A percentile compares a stretch with the other conserved stretches of the same genome.
Conservation (phyloP, 2,329 filamentous ascomycete species). For the Colletotrichum karsti region DNA sequence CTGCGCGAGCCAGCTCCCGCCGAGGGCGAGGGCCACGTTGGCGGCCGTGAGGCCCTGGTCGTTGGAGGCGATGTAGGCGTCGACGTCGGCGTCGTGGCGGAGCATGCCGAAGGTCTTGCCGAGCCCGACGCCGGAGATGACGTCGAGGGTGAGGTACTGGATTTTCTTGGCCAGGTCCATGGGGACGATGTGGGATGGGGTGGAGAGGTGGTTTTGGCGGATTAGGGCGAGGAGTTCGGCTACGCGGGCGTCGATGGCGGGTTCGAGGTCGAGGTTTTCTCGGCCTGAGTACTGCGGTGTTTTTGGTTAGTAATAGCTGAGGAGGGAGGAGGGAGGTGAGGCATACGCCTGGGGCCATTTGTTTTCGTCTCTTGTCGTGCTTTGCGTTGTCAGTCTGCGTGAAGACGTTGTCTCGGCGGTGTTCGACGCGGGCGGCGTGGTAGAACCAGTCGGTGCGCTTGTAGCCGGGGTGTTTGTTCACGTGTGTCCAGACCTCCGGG, state of each 20-base stretch:
- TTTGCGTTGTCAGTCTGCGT: constrained; percentile 56
- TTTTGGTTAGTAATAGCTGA: background rate
- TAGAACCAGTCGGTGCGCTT: constrained; percentile 52
- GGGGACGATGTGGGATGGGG: constrained; percentile 33
- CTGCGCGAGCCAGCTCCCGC: constrained; percentile 40
- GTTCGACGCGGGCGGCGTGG: constrained; percentile 55
- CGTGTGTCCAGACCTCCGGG: constrained; percentile 53
- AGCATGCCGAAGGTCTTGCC: constrained; percentile 60
- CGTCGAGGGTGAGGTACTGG: constrained; percentile 62
- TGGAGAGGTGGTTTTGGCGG: constrained; percentile 50
- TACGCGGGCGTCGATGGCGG: constrained; percentile 56
- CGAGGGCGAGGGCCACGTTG: constrained; percentile 36
- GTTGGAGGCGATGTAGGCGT: constrained; percentile 45
- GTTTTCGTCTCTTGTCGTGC: constrained; percentile 54
- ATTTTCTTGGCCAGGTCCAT: constrained; percentile 57
- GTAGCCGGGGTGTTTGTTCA: constrained; percentile 51
- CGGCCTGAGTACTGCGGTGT: constrained; percentile 61
- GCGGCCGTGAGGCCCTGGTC: constrained; percentile 41
- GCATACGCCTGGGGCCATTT: constrained; percentile 60
- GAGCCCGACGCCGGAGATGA: constrained; percentile 59
- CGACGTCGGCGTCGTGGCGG: constrained; percentile 51
- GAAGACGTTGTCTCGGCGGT: constrained; percentile 61
- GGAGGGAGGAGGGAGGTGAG: constrained; percentile 14
- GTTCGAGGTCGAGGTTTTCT: constrained; percentile 60
- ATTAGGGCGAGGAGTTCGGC: constrained; percentile 54